Conservation (phyloP, 2,329 filamentous ascomycete species). For the Zalaria sp. region DNA sequence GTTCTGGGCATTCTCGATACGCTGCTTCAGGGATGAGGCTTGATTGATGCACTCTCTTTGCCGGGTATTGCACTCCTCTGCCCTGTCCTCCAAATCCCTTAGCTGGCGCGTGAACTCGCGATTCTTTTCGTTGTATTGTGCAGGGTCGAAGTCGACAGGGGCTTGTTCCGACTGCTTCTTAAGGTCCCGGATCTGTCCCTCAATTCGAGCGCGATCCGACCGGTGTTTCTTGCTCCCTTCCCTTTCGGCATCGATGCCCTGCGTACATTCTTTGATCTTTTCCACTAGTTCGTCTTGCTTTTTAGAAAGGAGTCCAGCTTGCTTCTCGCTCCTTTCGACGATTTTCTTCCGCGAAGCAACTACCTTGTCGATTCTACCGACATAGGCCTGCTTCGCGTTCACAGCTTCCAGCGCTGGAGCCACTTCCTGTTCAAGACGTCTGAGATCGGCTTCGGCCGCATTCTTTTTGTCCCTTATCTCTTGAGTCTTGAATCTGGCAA, state of each 20-base stretch:
- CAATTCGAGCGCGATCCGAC: conserved; percentile 13
- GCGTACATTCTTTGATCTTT: conserved; percentile 18
- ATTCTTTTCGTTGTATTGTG: conserved; percentile 58
- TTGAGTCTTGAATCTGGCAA: conserved; percentile 33
- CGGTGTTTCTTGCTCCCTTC: conserved; percentile 26
- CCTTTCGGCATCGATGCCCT: conserved; percentile 24
- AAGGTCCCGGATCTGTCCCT: conserved; percentile 45
- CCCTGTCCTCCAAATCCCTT: conserved; percentile 32
- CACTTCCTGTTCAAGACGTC: conserved; percentile 43
- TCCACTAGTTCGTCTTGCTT: conserved; percentile 25
- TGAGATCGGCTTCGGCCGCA: conserved; percentile 42
- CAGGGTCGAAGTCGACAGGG: conserved; percentile 53
- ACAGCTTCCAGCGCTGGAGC: conserved; percentile 58
- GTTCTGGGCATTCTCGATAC: conserved; percentile 26
- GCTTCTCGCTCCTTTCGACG: conserved; percentile 42
- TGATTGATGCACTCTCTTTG: conserved; percentile 11
- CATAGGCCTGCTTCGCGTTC: conserved; percentile 56
- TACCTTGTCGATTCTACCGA: conserved; percentile 39
- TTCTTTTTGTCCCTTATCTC: conserved; percentile 43
- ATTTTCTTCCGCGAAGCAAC: conserved; percentile 40
- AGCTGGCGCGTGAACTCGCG: conserved; percentile 38
- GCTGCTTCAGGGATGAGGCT: conserved; percentile 20
- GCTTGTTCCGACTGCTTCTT: conserved; percentile 49
- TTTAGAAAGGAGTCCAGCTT: conserved; percentile 20
- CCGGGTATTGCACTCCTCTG: conserved; percentile 15